A percentile compares a stretch with the other conserved stretches of the same genome.
phyloP scores from a whole-genome alignment of 345 rosid species.

The Citrus mangshanensis region DNA sequence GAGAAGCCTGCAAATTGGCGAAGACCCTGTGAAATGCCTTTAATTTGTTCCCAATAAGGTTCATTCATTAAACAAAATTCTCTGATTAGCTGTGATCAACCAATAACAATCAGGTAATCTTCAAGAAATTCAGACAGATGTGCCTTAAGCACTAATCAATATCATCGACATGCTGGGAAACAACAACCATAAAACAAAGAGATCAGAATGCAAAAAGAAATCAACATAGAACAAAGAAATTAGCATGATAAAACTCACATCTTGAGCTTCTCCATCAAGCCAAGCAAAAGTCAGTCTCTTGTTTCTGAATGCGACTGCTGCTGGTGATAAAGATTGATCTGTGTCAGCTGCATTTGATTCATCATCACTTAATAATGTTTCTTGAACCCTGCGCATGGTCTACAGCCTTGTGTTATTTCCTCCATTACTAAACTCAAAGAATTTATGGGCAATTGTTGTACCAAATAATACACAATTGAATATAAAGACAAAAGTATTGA shows the following conservation, averaged over 20 bases:
- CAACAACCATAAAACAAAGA: background rate
- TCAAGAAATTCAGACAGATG: background rate
- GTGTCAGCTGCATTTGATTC: constrained; percentile 33
- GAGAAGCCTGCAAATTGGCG: background rate
- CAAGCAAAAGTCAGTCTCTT: constrained; percentile 79
- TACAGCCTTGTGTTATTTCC: constrained; percentile 41
- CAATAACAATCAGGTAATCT: background rate
- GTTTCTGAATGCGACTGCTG: constrained; percentile 47
- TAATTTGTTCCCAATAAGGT: background rate
- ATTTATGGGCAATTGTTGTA: background rate
- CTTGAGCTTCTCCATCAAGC: constrained; percentile 93
- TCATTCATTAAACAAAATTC: background rate
- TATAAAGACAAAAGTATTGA: background rate
- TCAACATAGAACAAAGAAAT: background rate
- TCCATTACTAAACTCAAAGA: constrained; percentile 15
- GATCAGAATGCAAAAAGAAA: background rate
- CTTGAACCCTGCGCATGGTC: constrained; percentile 90
- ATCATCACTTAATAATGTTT: constrained; percentile 38
- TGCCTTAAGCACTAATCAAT: background rate
- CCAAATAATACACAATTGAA: background rate
- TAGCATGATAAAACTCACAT: constrained; percentile 38
- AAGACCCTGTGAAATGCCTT: background rate
- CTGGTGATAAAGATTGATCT: constrained; percentile 35
- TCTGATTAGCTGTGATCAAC: background rate
- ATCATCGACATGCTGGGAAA: constrained; percentile 1